Evolutionary conservation across 1,284 basidiomycete species (phyloP).

Genomic region (Gymnopus androsaceus): DNA sequence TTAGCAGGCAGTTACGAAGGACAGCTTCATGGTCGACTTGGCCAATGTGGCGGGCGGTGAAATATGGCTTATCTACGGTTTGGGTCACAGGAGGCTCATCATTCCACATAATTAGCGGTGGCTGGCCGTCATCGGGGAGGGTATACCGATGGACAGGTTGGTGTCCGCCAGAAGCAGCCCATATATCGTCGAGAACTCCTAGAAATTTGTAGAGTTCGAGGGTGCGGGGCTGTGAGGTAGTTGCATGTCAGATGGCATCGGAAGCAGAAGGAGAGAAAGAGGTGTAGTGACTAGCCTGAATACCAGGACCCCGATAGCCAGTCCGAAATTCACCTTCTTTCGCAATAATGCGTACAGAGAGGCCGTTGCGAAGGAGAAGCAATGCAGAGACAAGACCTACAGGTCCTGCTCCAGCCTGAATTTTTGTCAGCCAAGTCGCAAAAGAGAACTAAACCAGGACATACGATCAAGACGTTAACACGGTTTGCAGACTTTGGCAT

Average conservation of each 20-base stretch:
- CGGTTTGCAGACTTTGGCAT: no score
- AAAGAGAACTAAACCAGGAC: not conserved
- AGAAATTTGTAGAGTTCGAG: conserved; percentile 17
- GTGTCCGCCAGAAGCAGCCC: not conserved
- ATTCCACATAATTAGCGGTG: not conserved
- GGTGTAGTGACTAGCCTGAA: conserved; percentile 14
- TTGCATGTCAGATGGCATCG: no score
- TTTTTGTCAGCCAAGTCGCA: not conserved
- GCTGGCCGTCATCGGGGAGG: not conserved
- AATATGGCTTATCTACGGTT: conserved; percentile 20
- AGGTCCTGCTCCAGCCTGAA: conserved; percentile 2
- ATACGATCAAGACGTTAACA: not conserved
- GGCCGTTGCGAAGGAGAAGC: conserved; percentile 8
- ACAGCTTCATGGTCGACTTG: conserved; percentile 31
- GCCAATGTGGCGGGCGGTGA: conserved; percentile 27
- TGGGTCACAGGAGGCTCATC: not conserved
- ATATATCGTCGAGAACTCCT: conserved; percentile 12
- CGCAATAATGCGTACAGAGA: conserved; percentile 15
- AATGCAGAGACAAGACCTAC: conserved; percentile 14
- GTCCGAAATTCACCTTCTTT: conserved; percentile 3
- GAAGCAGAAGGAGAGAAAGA: no score
- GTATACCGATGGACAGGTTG: not conserved
- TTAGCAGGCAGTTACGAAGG: conserved; percentile 29
- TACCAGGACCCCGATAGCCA: conserved; percentile 12
- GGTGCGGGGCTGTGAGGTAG: conserved; percentile 15